These are phyloP conservation scores for Phytopythium helicoides DNA, from an alignment of 352 stramenopile genomes.

Conservation along the genomic window DNA sequence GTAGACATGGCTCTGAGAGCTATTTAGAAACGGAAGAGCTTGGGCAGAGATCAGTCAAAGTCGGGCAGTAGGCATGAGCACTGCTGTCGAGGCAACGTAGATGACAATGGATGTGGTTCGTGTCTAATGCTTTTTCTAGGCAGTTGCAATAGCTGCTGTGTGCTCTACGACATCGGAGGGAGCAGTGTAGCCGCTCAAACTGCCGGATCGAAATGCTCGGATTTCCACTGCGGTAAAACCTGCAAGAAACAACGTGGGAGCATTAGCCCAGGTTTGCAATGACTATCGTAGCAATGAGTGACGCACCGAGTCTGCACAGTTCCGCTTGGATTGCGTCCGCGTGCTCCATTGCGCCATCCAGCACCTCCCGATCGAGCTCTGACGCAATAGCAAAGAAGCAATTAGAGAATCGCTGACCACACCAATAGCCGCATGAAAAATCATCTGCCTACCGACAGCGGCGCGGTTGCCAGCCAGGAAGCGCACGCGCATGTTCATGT, in stretches of 20 bases:
- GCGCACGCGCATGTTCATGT: slow-evolving; percentile 72
- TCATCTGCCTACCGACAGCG: slow-evolving; percentile 44
- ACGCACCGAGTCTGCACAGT: slow-evolving; percentile 38
- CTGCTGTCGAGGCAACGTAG: background rate
- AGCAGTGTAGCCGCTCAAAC: slow-evolving; percentile 58
- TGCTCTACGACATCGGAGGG: slow-evolving; percentile 19
- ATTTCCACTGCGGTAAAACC: slow-evolving; percentile 55
- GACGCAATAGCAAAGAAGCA: background rate
- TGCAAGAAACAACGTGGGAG: slow-evolving; percentile 4
- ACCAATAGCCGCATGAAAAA: background rate
- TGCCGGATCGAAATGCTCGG: slow-evolving; percentile 55
- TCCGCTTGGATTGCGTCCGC: slow-evolving; percentile 31
- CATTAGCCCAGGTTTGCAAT: background rate
- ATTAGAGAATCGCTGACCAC: background rate
- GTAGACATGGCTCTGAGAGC: slow-evolving; percentile 15
- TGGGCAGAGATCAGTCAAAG: background rate
- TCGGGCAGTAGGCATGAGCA: too few relatives aligned
- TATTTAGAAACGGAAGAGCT: background rate
- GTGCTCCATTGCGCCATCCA: slow-evolving; percentile 25
- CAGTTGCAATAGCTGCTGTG: slow-evolving; percentile 3
- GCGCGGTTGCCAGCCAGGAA: slow-evolving; percentile 73
- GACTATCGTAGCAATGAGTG: background rate
- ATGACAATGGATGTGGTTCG: background rate
- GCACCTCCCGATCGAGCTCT: slow-evolving; percentile 42
- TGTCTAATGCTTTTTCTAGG: background rate